Evolutionary conservation across 495 filamentous ascomycete genomes (phyloP), one percentile per base, ranked within the genome.

Genomic region (Aspergillus hancockii): DNA sequence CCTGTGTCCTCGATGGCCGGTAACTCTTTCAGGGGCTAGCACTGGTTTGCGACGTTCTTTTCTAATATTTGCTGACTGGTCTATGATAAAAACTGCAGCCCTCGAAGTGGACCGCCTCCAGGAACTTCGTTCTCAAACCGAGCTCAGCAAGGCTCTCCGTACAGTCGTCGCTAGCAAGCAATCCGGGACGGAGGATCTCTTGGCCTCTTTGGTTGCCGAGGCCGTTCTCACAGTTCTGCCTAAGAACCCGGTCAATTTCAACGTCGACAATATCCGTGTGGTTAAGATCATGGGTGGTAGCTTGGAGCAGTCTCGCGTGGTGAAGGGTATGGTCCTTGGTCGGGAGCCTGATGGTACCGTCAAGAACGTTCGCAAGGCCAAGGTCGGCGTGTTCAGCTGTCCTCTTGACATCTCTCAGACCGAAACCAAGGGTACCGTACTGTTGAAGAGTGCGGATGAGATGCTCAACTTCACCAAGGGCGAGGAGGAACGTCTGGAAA

Each of bases 201-300:
- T 99, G 38, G 90, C 94, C 52, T 74, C 83, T 19, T 78, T 98
- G 62, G 93, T 99, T 55, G 87, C 95, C 36, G 92, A 97, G 79
- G 95, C 93, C 28, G 91, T 98, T 23, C 85, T 97, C 52, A 86
- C 91, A 51, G 95, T 99, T 4, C 84, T 98, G 49, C 95, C 95
- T 59, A 98, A 97, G 80, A 95, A 98, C 79, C 90, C 95, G n/a
- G 72, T 80, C 70, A 97, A 97, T 79, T 99, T 99, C 81, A 99
- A 98, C 76, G 95, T 99, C 63, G 95, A 99, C 81, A 99, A 98
- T 70, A 87, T 99, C 63, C 91, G 95, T 51, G 95, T 99, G 58
- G 95, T 99, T 58, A 99, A 99, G 81, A 98, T 99, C 65, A 97
- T 99, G 95, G 95, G 95, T 62, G 94, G 95, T 58, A 90, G 87